Percentiles rank a stretch among this genome's conserved stretches.
Evolutionary conservation across 202 grass and related monocot genomes (phyloP).

Genomic region (Panicum hallii): DNA sequence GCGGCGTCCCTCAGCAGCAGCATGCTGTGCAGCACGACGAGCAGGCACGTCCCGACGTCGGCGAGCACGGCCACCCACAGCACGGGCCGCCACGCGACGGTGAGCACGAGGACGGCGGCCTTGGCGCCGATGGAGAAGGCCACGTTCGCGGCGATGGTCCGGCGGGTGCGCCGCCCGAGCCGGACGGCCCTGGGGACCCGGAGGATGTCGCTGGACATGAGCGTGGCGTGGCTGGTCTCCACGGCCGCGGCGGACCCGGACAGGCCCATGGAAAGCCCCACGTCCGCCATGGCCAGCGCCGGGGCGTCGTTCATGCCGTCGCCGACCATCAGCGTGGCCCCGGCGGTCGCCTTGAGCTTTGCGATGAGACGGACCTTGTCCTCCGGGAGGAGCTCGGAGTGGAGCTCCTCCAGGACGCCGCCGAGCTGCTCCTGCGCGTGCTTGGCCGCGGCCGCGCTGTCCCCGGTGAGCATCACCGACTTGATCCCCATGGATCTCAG

Average conservation of each 20-base stretch:
- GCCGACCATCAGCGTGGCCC: conserved; percentile 75
- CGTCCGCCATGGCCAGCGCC: conserved; percentile 66
- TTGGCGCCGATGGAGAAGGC: conserved; percentile 48
- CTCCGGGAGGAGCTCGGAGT: conserved; percentile 74
- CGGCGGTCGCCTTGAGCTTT: conserved; percentile 37
- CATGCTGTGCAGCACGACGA: conserved; percentile 90
- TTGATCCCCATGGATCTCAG: conserved; percentile 64
- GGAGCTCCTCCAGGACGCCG: conserved; percentile 53
- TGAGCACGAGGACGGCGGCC: conserved; percentile 48
- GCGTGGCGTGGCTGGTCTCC: conserved; percentile 75
- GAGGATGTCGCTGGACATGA: conserved; percentile 77
- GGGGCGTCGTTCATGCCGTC: conserved; percentile 91
- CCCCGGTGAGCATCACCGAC: conserved; percentile 75
- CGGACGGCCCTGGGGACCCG: conserved; percentile 56
- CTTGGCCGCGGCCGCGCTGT: conserved; percentile 63
- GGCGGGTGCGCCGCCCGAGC: conserved; percentile 56
- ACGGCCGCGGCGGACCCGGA: conserved; percentile 74
- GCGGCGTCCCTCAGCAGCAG: conserved; percentile 43
- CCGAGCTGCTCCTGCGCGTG: conserved; percentile 69
- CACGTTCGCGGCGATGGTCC: conserved; percentile 60
- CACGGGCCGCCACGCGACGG: conserved; percentile 59
- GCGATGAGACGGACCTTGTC: conserved; percentile 72
- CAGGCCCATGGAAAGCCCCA: conserved; percentile 81
- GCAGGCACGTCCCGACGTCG: conserved; percentile 81
- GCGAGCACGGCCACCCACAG: conserved; percentile 82